Conservation (phyloP, 192 early-diverging fungal species). For the Endogone sp. region DNA sequence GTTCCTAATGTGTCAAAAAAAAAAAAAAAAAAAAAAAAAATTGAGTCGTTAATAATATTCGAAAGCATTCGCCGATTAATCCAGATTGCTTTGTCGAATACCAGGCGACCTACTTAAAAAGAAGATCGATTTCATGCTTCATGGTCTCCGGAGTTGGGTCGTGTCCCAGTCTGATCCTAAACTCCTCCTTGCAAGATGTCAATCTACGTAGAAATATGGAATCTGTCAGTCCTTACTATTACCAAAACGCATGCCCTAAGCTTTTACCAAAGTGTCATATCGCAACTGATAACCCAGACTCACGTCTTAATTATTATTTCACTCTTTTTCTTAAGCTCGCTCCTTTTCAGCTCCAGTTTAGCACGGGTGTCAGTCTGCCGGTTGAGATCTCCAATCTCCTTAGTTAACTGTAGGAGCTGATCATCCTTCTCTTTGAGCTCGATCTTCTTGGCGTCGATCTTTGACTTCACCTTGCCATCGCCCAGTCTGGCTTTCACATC, state of each 20-base stretch:
- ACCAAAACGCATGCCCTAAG: too few relatives aligned
- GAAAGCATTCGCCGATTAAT: too few relatives aligned
- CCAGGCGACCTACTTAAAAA: too few relatives aligned
- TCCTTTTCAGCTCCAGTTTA: conserved; percentile 49
- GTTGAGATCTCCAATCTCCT: conserved; percentile 59
- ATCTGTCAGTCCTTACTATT: too few relatives aligned
- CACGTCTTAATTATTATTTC: background rate
- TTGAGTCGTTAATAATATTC: too few relatives aligned
- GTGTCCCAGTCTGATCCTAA: background rate
- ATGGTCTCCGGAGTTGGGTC: conserved; percentile 13
- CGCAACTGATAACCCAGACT: background rate
- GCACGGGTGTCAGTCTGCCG: conserved; percentile 60
- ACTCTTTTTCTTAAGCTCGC: conserved; percentile 38
- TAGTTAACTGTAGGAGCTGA: conserved; percentile 29
- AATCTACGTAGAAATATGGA: too few relatives aligned
- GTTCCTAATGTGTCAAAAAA: too few relatives aligned
- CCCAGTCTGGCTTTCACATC: conserved; percentile 22
- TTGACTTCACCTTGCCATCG: conserved; percentile 10
- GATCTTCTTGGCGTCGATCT: conserved; percentile 7
- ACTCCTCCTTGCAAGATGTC: conserved; percentile 12
- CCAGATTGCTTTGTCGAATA: too few relatives aligned
- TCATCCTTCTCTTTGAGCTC: conserved; percentile 28
- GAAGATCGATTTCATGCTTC: conserved; percentile 8
- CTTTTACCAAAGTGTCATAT: background rate
- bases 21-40: too few relatives aligned